Percentiles rank a stretch among this genome's conserved stretches.
These are phyloP conservation scores for Oryza australiensis DNA, from an alignment of 176 grass and related monocot species.

Conservation along the genomic window DNA sequence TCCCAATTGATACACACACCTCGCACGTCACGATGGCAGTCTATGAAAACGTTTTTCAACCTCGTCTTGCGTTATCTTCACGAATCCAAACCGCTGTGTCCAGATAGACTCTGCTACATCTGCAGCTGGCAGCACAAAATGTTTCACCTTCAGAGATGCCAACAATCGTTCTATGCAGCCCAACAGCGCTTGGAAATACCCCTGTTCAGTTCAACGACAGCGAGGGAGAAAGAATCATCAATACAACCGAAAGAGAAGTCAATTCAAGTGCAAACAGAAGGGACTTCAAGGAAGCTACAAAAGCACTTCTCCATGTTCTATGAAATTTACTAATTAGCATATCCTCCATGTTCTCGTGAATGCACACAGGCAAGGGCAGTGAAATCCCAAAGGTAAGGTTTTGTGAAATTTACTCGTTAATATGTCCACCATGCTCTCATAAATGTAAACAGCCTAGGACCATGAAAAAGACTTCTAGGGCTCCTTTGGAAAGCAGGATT, in stretches of 20 bases:
- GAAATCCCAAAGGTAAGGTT: too few species aligned
- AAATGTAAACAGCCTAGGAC: too few species aligned
- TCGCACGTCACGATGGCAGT: neutral
- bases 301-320: neutral
- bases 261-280: conserved; percentile 23
- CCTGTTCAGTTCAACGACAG: conserved; percentile 51
- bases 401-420: too few species aligned
- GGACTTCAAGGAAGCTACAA: neutral
- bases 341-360: too few species aligned
- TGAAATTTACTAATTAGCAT: too few species aligned
- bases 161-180: conserved; percentile 68
- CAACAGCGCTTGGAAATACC: conserved; percentile 83
- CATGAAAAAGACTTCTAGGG: too few species aligned
- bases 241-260: neutral
- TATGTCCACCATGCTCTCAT: too few species aligned
- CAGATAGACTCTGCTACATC: conserved; percentile 83
- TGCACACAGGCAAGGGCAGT: too few species aligned
- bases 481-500: too few species aligned
- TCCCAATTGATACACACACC: neutral
- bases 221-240: conserved; percentile 32
- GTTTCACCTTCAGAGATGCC: conserved; percentile 66
- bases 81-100: conserved; percentile 83
- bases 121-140: conserved; percentile 87
- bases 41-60: conserved; percentile 40
- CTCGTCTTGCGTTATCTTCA: conserved; percentile 74